Base-by-base conservation (phyloP, 352 stramenopile genomes). In the Vaucheria bursata region DNA sequence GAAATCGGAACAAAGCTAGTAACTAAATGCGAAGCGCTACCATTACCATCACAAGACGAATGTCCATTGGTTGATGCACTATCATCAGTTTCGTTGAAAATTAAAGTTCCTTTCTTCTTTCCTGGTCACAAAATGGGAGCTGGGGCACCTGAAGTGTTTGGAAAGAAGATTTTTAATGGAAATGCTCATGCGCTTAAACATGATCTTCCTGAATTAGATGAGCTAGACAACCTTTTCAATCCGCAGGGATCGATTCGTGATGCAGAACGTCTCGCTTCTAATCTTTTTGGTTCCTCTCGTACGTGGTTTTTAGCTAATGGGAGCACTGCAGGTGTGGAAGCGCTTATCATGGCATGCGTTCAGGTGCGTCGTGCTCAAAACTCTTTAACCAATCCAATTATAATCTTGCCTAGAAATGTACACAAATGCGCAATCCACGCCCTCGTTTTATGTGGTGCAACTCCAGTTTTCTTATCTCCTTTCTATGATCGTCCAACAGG, bases 211-310 rank as follows among this genome's bases (percentile, higher is more conserved):
- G 79, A 85, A 67, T 50, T 85, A 6, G 75, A 75, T 18, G 79
- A 80, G 68, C 79, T 84, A 53, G 79, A 84, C 69, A 84, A 84
- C 40, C 69, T 84, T 38, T 84, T 84, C 70, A 71, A 6, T 50
- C 75, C 36, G 45, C 66, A 82, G 74, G 79, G 79, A 0, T 71
- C 79, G n/a, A 84, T 84, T 70, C 75, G 74, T 35, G 79, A 84
- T 38, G 79, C 79, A 12, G 79, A 84, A 49, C 29, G 66, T 50
- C 68, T 84, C 31, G 79, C 79, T 7, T 74, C 73, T 12, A 64
- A 82, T 1, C 59, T 77, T 1, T 84, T 84, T 35, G 73, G 79
- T 18, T 74, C 74, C 32, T 37, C 79, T 38, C 79, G 75, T 40
- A 84, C 79, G 25, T 84, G 79, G 79, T 66, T 84, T 68, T 38